Conservation (phyloP, 768 basidiomycete genomes). For the Suillus plorans region DNA sequence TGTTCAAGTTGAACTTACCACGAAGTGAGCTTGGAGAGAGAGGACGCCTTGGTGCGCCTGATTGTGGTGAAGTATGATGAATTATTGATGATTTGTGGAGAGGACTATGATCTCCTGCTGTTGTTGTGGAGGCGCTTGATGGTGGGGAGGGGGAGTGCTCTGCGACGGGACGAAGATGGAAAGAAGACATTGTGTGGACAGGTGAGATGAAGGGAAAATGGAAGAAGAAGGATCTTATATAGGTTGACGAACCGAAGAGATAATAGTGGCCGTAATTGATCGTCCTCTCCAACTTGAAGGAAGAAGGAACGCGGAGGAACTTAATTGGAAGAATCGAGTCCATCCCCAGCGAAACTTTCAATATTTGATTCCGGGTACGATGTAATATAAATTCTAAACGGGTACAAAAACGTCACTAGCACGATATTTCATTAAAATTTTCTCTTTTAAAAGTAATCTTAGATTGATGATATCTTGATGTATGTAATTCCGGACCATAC, state of each 20-base stretch:
- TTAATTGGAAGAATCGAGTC: constrained; percentile 18
- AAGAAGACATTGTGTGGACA: constrained; percentile 32
- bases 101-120: constrained; percentile 45
- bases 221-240: constrained; percentile 20
- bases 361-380: constrained; percentile 21
- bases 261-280: constrained; percentile 22
- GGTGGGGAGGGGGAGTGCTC: constrained; percentile 51
- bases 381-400: constrained; percentile 1
- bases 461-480: constrained; percentile 6
- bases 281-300: constrained; percentile 19
- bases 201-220: constrained; percentile 11
- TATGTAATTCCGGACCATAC: constrained; percentile 17
- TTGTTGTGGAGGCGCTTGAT: constrained; percentile 48
- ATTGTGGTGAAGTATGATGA: constrained; percentile 32
- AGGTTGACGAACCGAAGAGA: constrained; percentile 13
- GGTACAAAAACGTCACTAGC: not conserved
- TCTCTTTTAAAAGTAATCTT: constrained; percentile 26
- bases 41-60: constrained; percentile 46
- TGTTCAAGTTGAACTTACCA: constrained; percentile 37
- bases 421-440: constrained; percentile 15
- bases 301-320: constrained; percentile 14
- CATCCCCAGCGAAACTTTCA: constrained; percentile 18
- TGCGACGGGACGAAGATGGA: constrained; percentile 58
- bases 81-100: constrained; percentile 22
- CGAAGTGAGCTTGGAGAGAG: constrained; percentile 63